Base-by-base conservation (phyloP, 495 filamentous ascomycete genomes). In the Cercophora scortea region DNA sequence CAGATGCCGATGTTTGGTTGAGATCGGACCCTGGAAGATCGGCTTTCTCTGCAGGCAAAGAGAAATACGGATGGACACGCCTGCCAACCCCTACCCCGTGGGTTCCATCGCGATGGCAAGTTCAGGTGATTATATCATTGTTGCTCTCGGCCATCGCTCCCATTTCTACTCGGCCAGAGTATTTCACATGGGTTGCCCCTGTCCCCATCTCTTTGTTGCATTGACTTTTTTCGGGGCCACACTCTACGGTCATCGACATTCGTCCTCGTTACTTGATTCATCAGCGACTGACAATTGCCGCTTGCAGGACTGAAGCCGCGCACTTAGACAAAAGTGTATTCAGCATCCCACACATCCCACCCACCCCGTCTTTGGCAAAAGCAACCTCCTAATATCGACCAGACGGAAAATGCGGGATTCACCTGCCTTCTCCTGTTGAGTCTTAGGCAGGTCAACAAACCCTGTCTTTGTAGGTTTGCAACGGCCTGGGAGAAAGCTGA, bases 21-120 rank as follows among this genome's bases (percentile, higher is more conserved):
- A 19, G 49, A 51, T 51, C 32, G 42, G 33, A 51, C 49, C 49
- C 49, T 38, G 15, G 42, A 25, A 50, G 49, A 50, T 50, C 49
- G 49, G 13, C 10, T 25, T 12, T 40, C n/a, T n/a, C 32, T 9
- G n/a, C 25, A 25, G 25, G 25, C 25, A 25, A 25, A 25, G 25
- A 25, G 25, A 25, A 25, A 25, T 25, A 25, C 25, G 25, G 25
- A 25, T 13, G 36, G 13, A 11, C 36, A 13, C 36, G 8, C 36
- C 13, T 38, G 36, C 7, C 36, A 38, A 38, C 36, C 36, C 13
- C 13, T 38, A 38, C 36, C 36, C 9, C 13, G 36, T 38, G 36
- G 36, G 25, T 25, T 25, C 25, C 25, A 38, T 38, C 10, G 9
- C 10, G 36, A 38, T 38, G 36, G 13, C 9, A 38, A 38, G 25